Percentiles rank a stretch among this genome's conserved stretches.
phyloP scores from a whole-genome alignment of 768 basidiomycete species.

The Xerocomus potaroensis region DNA sequence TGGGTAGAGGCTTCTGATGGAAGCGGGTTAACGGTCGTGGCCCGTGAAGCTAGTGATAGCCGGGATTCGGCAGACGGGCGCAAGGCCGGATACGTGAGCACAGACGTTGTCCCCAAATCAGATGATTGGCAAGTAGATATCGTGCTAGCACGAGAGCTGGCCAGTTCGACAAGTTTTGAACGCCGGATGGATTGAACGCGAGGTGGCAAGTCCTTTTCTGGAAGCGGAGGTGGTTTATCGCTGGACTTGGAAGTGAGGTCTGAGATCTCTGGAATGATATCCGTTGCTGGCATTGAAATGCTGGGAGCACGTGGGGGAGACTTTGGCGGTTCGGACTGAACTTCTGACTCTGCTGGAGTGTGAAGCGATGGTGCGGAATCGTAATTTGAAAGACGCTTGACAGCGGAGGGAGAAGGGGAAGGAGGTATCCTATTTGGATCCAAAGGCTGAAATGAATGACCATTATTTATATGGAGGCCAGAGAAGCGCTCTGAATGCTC shows the following conservation, averaged over 20 bases:
- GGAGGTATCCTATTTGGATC: slow-evolving; percentile 60
- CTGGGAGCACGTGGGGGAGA: slow-evolving; percentile 40
- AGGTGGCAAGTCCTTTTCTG: slow-evolving; percentile 20
- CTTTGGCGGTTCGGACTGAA: slow-evolving; percentile 31
- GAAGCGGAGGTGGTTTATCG: slow-evolving; percentile 23
- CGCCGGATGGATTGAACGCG: slow-evolving; percentile 35
- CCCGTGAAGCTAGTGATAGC: slow-evolving; percentile 27
- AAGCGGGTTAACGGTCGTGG: slow-evolving; percentile 13
- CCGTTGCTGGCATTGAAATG: slow-evolving; percentile 41
- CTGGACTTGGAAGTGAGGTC: slow-evolving; percentile 49
- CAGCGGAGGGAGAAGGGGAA: slow-evolving; percentile 65
- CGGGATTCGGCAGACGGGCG: slow-evolving; percentile 63
- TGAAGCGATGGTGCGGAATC: slow-evolving; percentile 54
- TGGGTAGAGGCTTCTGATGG: slow-evolving; percentile 19
- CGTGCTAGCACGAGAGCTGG: slow-evolving; percentile 58
- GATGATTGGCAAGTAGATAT: slow-evolving; percentile 51
- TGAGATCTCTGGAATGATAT: slow-evolving; percentile 53
- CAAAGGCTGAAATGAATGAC: slow-evolving; percentile 15
- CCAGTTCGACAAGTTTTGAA: slow-evolving; percentile 67
- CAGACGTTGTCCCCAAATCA: slow-evolving; percentile 51
- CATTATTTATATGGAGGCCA: background rate
- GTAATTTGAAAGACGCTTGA: slow-evolving; percentile 54
- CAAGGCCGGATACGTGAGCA: slow-evolving; percentile 68
- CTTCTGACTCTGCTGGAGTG: slow-evolving; percentile 37
- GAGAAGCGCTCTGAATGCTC: slow-evolving; percentile 20